These are phyloP conservation scores for Trichoderma sp. DNA, from an alignment of 2,329 filamentous ascomycete genomes.

Conservation along the genomic window DNA sequence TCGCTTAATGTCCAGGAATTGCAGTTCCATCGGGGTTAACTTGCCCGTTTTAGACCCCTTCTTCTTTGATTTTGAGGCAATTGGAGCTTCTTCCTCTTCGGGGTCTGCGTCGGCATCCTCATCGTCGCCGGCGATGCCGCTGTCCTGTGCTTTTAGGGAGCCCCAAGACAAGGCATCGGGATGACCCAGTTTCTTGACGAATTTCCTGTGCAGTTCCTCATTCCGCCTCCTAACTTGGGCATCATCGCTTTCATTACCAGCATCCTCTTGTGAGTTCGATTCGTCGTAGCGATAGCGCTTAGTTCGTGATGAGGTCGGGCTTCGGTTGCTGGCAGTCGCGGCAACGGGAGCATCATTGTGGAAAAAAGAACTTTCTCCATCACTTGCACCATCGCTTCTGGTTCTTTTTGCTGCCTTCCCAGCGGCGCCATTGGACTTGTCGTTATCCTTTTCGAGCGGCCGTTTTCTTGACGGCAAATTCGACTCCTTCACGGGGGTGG, in stretches of 20 bases:
- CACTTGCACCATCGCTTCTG: slow-evolving; percentile 39
- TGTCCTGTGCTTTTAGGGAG: slow-evolving; percentile 54
- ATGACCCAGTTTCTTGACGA: slow-evolving; percentile 85
- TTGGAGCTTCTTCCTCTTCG: slow-evolving; percentile 50
- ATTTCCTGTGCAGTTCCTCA: slow-evolving; percentile 73
- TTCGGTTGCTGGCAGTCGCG: not conserved
- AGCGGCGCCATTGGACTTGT: slow-evolving; percentile 27
- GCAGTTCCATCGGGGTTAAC: slow-evolving; percentile 89
- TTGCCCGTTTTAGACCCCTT: slow-evolving; percentile 71
- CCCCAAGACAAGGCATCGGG: slow-evolving; percentile 75
- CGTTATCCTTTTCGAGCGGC: slow-evolving; percentile 46
- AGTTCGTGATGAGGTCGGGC: slow-evolving; percentile 40
- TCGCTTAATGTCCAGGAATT: slow-evolving; percentile 89
- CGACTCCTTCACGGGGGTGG: slow-evolving; percentile 29
- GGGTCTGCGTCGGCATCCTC: slow-evolving; percentile 56
- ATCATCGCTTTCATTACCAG: slow-evolving; percentile 47
- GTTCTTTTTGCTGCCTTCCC: slow-evolving; percentile 9
- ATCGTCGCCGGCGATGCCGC: slow-evolving; percentile 52
- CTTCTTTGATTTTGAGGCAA: slow-evolving; percentile 53
- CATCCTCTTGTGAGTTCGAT: slow-evolving; percentile 38
- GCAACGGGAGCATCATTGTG: slow-evolving; percentile 12
- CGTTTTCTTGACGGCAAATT: slow-evolving; percentile 45
- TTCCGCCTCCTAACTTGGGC: slow-evolving; percentile 54
- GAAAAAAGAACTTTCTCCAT: slow-evolving; percentile 36
- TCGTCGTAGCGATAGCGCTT: slow-evolving; percentile 51